Percentiles rank a stretch among this genome's conserved stretches.
These are phyloP conservation scores for Penicillium aurantiogriseum DNA, from an alignment of 2,329 filamentous ascomycete genomes.

Conservation along the genomic window DNA sequence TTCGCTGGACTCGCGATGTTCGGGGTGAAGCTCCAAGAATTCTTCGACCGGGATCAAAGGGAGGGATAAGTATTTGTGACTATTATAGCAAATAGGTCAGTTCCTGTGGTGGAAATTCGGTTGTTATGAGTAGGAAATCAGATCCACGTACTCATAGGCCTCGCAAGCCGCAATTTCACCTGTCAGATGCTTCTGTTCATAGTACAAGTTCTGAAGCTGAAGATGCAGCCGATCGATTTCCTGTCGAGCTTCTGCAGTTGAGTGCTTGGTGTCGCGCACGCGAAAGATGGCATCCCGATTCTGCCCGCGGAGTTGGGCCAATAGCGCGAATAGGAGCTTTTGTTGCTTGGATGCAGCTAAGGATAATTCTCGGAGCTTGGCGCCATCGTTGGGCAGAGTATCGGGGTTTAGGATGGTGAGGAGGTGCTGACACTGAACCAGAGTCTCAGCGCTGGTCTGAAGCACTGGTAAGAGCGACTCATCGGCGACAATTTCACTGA, in stretches of 20 bases:
- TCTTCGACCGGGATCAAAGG: slow-evolving; percentile 81
- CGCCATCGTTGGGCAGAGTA: slow-evolving; percentile 41
- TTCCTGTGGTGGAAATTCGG: slow-evolving; percentile 3
- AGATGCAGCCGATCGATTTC: slow-evolving; percentile 90
- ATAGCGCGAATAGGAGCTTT: slow-evolving; percentile 73
- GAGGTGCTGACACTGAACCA: slow-evolving; percentile 65
- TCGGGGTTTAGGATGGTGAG: slow-evolving; percentile 57
- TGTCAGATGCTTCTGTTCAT: slow-evolving; percentile 87
- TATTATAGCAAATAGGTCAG: slow-evolving; percentile 10
- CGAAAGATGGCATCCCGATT: slow-evolving; percentile 79
- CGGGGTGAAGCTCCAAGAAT: slow-evolving; percentile 73
- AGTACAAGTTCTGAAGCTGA: slow-evolving; percentile 92
- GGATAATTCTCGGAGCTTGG: slow-evolving; percentile 51
- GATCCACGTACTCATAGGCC: slow-evolving; percentile 73
- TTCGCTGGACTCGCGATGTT: slow-evolving; percentile 69
- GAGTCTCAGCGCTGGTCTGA: slow-evolving; percentile 69
- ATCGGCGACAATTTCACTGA: slow-evolving; percentile 62
- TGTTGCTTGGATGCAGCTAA: slow-evolving; percentile 70
- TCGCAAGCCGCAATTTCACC: slow-evolving; percentile 90
- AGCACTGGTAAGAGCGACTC: slow-evolving; percentile 66
- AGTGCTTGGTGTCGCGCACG: slow-evolving; percentile 79
- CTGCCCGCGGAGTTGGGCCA: slow-evolving; percentile 75
- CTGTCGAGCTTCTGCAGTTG: slow-evolving; percentile 81
- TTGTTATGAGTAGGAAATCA: not conserved
- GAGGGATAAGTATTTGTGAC: slow-evolving; percentile 80